phyloP scores from a whole-genome alignment of 1,284 basidiomycete genomes.

The Wallemia ichthyophaga region DNA sequence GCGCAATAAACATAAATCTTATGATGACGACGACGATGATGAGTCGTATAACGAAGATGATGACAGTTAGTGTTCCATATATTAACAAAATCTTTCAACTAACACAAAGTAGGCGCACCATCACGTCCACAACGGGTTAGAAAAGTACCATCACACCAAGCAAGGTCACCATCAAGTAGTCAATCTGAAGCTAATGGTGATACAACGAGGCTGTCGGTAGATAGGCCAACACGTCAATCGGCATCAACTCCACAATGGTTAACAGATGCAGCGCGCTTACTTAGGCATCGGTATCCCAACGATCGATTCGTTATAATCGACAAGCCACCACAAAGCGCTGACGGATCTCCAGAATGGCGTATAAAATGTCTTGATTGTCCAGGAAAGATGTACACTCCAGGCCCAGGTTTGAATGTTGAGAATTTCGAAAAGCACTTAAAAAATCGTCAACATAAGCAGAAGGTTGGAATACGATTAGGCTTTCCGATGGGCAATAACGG shows the following conservation, averaged over 20 bases:
- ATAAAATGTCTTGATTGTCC: constrained; percentile 84
- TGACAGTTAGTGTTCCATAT: constrained; percentile 3
- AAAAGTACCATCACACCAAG: not conserved
- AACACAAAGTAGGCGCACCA: not conserved
- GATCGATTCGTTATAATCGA: constrained; percentile 54
- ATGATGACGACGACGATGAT: constrained; percentile 3
- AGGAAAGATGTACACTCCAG: constrained; percentile 59
- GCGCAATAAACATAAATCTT: not conserved
- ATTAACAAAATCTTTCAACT: not conserved
- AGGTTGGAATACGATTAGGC: constrained; percentile 20
- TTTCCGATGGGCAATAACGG: not conserved
- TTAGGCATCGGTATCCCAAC: constrained; percentile 42
- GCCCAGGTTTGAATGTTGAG: constrained; percentile 54
- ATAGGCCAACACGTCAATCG: not conserved
- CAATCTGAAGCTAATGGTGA: not conserved
- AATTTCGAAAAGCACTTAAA: constrained; percentile 83
- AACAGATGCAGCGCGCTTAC: constrained; percentile 26
- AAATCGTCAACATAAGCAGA: constrained; percentile 35
- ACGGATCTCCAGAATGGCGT: constrained; percentile 40
- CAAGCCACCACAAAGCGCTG: constrained; percentile 21
- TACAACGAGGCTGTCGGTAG: not conserved
- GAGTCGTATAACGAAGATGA: constrained; percentile 1
- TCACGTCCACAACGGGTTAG: not conserved
- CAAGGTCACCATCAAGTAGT: not conserved
- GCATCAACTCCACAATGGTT: constrained; percentile 38